phyloP scores from a whole-genome alignment of 371 early-diverging fungal genomes.

The Rhizopus stolonifer region DNA sequence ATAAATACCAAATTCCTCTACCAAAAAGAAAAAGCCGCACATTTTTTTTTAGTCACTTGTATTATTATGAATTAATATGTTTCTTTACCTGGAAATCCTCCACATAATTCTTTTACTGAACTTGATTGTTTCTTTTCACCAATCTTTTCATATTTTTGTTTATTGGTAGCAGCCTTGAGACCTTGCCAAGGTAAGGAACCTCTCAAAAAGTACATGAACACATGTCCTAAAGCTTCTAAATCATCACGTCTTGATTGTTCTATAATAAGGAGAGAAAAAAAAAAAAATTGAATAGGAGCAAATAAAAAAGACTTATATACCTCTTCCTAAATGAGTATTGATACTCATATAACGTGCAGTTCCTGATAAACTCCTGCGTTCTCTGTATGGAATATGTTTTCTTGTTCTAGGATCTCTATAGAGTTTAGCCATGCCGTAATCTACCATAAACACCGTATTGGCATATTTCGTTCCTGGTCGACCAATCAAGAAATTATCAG shows the following conservation, averaged over 20 bases:
- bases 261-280: conserved; percentile 10
- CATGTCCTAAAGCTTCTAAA: conserved; percentile 93
- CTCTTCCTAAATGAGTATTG: conserved; percentile 91
- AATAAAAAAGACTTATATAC: conserved; percentile 18
- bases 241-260: conserved; percentile 97
- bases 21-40: neutral
- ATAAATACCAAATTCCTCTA: conserved; percentile 89
- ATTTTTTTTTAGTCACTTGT: too few species aligned
- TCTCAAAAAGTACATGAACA: conserved; percentile 92
- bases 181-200: conserved; percentile 97
- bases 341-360: conserved; percentile 97
- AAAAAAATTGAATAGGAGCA: neutral
- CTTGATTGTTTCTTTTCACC: conserved; percentile 88
- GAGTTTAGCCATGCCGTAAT: conserved; percentile 95
- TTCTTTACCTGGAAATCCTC: conserved; percentile 65
- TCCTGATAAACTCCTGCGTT: conserved; percentile 89
- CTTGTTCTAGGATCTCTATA: conserved; percentile 87
- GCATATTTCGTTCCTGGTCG: conserved; percentile 62
- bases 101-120: conserved; percentile 78
- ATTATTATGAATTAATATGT: too few species aligned
- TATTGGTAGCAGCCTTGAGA: conserved; percentile 88
- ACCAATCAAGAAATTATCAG: conserved; percentile 98
- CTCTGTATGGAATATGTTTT: conserved; percentile 87
- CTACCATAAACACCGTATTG: conserved; percentile 73
- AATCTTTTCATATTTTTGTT: conserved; percentile 94